Conservation (phyloP, 1,284 basidiomycete species). For the Limonomyces culmigenus region DNA sequence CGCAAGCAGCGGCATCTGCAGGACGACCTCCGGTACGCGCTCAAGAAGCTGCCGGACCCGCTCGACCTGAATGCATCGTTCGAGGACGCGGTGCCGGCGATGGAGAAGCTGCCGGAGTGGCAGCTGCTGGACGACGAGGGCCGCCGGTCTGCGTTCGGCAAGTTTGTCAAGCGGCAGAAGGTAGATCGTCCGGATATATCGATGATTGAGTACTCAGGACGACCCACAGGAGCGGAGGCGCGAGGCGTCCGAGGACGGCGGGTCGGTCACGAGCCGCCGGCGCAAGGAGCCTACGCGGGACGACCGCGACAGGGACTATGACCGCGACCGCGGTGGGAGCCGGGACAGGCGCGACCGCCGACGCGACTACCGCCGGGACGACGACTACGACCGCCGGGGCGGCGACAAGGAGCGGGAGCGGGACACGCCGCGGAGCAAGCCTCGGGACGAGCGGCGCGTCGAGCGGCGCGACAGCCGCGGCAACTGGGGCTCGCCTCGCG, state of each 20-base stretch:
- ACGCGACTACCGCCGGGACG: conserved; percentile 10
- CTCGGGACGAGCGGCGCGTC: conserved; percentile 26
- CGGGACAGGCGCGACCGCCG: conserved; percentile 13
- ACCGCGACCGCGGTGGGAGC: conserved; percentile 6
- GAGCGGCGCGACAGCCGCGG: conserved; percentile 14
- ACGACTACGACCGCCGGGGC: conserved; percentile 19
- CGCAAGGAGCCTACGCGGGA: conserved; percentile 54
- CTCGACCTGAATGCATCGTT: conserved; percentile 60
- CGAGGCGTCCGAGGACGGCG: conserved; percentile 63
- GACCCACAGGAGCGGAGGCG: conserved; percentile 48
- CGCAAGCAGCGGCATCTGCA: conserved; percentile 74
- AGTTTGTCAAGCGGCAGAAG: conserved; percentile 79
- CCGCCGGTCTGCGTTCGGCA: conserved; percentile 63
- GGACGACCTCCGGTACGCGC: conserved; percentile 90
- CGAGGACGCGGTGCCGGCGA: conserved; percentile 61
- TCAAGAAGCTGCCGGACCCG: conserved; percentile 76
- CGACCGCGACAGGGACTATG: conserved; percentile 6
- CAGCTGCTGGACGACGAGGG: conserved; percentile 71
- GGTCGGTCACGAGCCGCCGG: conserved; percentile 54
- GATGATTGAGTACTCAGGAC: conserved; percentile 2
- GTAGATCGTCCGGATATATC: conserved; percentile 15
- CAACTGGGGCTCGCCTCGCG: conserved; percentile 10
- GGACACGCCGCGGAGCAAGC: conserved; percentile 20
- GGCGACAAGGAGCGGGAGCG: conserved; percentile 19
- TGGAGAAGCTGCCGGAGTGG: conserved; percentile 70